Conservation (phyloP, 768 basidiomycete genomes). For the Phylloporus sp. region DNA sequence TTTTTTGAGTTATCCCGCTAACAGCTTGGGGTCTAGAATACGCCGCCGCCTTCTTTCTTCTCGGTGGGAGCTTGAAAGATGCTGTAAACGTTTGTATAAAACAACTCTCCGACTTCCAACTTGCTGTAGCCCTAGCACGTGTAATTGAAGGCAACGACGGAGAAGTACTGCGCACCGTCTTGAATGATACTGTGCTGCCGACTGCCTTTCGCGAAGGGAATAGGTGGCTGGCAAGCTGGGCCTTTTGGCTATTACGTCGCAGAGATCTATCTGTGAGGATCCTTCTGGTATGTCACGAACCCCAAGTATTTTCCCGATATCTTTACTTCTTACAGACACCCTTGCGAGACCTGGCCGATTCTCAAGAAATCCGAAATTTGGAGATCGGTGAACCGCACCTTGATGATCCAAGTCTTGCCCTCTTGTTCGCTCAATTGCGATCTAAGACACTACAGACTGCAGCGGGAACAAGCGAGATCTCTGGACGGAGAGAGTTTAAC, state of each 20-base stretch:
- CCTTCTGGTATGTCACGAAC: conserved; percentile 58
- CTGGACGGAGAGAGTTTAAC: conserved; percentile 84
- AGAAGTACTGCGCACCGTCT: conserved; percentile 63
- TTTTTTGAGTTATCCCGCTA: not conserved
- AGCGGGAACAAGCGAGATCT: conserved; percentile 88
- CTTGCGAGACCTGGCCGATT: conserved; percentile 62
- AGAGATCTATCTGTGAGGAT: conserved; percentile 88
- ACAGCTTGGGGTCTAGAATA: conserved; percentile 58
- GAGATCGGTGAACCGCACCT: conserved; percentile 84
- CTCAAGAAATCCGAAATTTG: conserved; percentile 46
- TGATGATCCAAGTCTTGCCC: conserved; percentile 89
- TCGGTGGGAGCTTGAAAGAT: conserved; percentile 84
- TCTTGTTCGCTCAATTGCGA: conserved; percentile 85
- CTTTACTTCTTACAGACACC: conserved; percentile 50
- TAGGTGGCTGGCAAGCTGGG: conserved; percentile 93
- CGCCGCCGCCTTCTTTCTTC: conserved; percentile 96
- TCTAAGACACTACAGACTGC: conserved; percentile 90
- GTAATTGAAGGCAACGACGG: conserved; percentile 82
- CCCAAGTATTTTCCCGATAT: not conserved
- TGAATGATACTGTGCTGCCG: conserved; percentile 75
- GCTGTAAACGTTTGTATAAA: conserved; percentile 87
- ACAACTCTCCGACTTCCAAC: conserved; percentile 84
- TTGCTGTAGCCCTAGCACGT: conserved; percentile 83
- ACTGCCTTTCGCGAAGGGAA: conserved; percentile 84
- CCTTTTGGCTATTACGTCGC: conserved; percentile 88